phyloP scores from a whole-genome alignment of 2,329 filamentous ascomycete genomes.

The Botrytis deweyae region DNA sequence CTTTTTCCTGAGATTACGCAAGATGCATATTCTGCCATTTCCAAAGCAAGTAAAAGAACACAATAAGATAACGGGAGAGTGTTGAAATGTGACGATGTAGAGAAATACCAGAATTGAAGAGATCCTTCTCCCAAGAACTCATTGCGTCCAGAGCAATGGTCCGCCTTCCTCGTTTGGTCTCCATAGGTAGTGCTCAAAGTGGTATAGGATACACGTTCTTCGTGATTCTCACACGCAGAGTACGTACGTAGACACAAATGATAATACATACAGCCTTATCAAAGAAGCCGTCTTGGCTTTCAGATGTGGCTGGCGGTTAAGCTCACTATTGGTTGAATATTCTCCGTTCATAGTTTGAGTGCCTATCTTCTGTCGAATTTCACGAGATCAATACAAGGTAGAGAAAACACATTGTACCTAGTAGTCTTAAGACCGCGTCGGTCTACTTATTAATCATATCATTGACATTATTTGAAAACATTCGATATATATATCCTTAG shows the following conservation, averaged over 20 bases:
- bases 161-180: not conserved
- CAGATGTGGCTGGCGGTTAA: not conserved
- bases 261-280: slow-evolving; percentile 1
- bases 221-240: not conserved
- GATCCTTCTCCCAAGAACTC: not conserved
- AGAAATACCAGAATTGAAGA: not conserved
- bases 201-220: not conserved
- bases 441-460: not conserved
- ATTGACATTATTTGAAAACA: not conserved
- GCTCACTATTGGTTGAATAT: not conserved
- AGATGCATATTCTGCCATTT: not conserved
- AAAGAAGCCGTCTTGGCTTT: slow-evolving; percentile 4
- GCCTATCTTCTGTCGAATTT: not conserved
- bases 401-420: not conserved
- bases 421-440: not conserved
- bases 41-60: not conserved
- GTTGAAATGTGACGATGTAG: not conserved
- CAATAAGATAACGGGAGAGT: not conserved
- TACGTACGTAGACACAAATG: too few species aligned
- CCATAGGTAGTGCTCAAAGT: not conserved
- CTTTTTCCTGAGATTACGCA: not conserved
- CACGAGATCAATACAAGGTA: not conserved
- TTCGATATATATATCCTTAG: not conserved
- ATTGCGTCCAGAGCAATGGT: not conserved
- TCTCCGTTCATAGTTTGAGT: not conserved